A percentile compares a stretch with the other conserved stretches of the same genome.
phyloP scores from a whole-genome alignment of 306 rosid species.

The Betula pendula region DNA sequence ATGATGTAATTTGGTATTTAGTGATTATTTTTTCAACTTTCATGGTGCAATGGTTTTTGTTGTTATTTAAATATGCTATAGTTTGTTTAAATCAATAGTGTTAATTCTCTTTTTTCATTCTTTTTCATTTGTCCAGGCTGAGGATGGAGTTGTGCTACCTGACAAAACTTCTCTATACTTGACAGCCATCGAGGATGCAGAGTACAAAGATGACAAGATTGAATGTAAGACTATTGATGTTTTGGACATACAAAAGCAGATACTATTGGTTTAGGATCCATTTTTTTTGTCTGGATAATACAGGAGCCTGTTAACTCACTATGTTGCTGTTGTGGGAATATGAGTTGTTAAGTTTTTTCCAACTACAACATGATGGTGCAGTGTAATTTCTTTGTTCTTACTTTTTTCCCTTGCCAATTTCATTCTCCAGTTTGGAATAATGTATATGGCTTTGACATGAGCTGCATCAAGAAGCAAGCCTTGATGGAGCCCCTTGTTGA shows the following conservation, averaged over 20 bases:
- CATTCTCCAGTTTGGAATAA: slow-evolving; percentile 80
- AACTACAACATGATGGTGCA: neutral
- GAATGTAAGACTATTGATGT: slow-evolving; percentile 69
- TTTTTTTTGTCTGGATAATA: slow-evolving; percentile 2
- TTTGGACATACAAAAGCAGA: slow-evolving; percentile 5
- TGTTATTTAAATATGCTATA: neutral
- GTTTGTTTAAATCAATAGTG: neutral
- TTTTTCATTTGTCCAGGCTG: slow-evolving; percentile 45
- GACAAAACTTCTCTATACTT: slow-evolving; percentile 82
- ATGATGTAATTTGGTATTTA: neutral
- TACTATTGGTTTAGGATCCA: neutral
- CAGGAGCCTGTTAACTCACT: slow-evolving; percentile 4
- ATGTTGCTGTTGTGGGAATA: slow-evolving; percentile 2
- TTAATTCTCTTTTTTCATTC: neutral
- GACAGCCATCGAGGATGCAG: slow-evolving; percentile 96
- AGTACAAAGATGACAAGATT: slow-evolving; percentile 96
- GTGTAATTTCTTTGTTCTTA: neutral
- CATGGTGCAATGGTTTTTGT: neutral
- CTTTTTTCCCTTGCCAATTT: slow-evolving; percentile 15
- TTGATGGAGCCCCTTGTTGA: slow-evolving; percentile 97
- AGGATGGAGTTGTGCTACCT: slow-evolving; percentile 81
- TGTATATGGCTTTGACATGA: slow-evolving; percentile 96
- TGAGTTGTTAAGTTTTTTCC: neutral
- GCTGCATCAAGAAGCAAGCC: slow-evolving; percentile 97
- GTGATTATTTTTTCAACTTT: neutral